Conservation (phyloP, 179 eudicot genomes). For the Carnegiea gigantea region DNA sequence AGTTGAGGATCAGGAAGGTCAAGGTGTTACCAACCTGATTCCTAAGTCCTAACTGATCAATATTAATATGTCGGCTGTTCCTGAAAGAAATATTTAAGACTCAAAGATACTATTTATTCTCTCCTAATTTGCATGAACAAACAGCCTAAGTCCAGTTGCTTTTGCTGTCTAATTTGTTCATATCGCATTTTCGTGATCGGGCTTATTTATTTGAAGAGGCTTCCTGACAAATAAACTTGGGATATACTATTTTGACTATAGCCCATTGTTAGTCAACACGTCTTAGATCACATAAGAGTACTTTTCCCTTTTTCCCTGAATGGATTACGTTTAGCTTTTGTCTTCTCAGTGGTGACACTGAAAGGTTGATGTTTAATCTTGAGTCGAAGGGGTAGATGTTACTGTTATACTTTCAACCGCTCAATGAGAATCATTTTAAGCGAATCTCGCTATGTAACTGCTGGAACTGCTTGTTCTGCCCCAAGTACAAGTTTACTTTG, state of each 20-base stretch:
- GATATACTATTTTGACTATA: not conserved
- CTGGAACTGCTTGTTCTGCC: too few species aligned
- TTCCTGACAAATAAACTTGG: not conserved
- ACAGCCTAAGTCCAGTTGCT: not conserved
- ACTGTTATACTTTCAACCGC: not conserved
- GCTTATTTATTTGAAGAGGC: not conserved
- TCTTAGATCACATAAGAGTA: too few species aligned
- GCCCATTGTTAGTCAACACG: not conserved
- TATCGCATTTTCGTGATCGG: not conserved
- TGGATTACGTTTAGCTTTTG: too few species aligned
- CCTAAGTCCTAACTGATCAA: not conserved
- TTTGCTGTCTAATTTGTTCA: not conserved
- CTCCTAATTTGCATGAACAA: not conserved
- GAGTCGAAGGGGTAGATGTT: not conserved
- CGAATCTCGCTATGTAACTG: not conserved
- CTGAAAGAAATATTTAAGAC: not conserved
- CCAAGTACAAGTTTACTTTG: too few species aligned
- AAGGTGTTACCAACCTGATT: not conserved
- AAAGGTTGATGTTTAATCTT: too few species aligned
- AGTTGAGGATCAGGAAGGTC: not conserved
- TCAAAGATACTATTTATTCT: not conserved
- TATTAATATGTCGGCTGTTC: not conserved
- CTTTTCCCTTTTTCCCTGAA: too few species aligned
- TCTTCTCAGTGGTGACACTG: too few species aligned
- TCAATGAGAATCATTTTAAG: not conserved